A percentile compares a stretch with the other conserved stretches of the same genome.
phyloP scores from a whole-genome alignment of 805 yeast species.

The Suhomyces tanzawaensis region DNA sequence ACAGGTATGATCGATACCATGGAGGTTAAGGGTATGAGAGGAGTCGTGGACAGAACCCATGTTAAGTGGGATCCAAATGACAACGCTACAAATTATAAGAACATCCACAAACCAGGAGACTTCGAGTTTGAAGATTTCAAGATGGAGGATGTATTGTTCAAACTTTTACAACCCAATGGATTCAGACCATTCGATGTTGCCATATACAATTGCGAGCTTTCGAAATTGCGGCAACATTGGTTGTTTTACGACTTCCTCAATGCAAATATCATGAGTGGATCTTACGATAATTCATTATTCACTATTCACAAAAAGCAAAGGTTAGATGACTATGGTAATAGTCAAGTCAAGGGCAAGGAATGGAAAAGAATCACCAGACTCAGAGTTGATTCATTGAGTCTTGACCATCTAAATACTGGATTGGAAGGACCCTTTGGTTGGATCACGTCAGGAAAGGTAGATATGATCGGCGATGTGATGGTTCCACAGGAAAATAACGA shows the following conservation, averaged over 20 bases:
- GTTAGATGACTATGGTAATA: conserved; percentile 42
- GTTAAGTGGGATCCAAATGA: conserved; percentile 80
- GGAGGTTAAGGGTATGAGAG: conserved; percentile 81
- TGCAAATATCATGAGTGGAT: conserved; percentile 82
- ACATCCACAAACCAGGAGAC: conserved; percentile 78
- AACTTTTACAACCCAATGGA: conserved; percentile 74
- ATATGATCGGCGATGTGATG: conserved; percentile 87
- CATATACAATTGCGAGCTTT: conserved; percentile 80
- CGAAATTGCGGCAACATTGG: conserved; percentile 88
- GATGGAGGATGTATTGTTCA: conserved; percentile 82
- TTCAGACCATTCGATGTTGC: conserved; percentile 85
- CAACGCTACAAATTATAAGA: conserved; percentile 77
- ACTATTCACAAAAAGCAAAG: conserved; percentile 81
- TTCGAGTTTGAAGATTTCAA: conserved; percentile 83
- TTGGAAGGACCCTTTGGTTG: conserved; percentile 95
- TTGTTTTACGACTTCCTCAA: conserved; percentile 81
- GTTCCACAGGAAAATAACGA: conserved; percentile 66
- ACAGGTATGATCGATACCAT: conserved; percentile 77
- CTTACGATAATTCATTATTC: conserved; percentile 89
- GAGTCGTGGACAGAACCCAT: conserved; percentile 88
- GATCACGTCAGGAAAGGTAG: conserved; percentile 91
- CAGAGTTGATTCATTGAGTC: conserved; percentile 78
- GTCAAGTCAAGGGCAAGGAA: conserved; percentile 16
- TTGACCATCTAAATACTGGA: conserved; percentile 89
- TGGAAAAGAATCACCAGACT: conserved; percentile 71